Percentiles rank a stretch among this genome's conserved stretches.
These are phyloP conservation scores for Pythium sukuiense DNA, from an alignment of 352 stramenopile genomes.

Conservation along the genomic window DNA sequence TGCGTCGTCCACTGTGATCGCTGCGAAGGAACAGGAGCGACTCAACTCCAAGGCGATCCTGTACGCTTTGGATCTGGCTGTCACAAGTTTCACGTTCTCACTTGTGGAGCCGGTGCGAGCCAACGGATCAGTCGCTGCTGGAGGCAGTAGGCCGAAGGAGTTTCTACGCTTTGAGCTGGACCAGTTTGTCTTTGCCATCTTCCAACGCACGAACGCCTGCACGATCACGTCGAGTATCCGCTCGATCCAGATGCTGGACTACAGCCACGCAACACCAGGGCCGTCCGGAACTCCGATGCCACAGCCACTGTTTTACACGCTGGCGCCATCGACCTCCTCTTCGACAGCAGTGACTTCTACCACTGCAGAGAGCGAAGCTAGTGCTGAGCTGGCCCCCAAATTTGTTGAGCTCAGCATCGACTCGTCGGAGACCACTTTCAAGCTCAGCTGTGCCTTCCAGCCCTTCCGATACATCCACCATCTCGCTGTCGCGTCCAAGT, in stretches of 20 bases:
- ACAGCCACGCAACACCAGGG: slow-evolving; percentile 36
- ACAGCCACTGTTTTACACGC: slow-evolving; percentile 44
- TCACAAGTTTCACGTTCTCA: slow-evolving; percentile 54
- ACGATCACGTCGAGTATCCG: slow-evolving; percentile 57
- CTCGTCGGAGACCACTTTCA: slow-evolving; percentile 51
- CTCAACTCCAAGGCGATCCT: slow-evolving; percentile 56
- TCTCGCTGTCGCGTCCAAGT: slow-evolving; percentile 56
- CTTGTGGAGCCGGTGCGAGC: slow-evolving; percentile 32
- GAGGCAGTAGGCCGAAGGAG: slow-evolving; percentile 31
- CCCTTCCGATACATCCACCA: slow-evolving; percentile 78
- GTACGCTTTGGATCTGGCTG: slow-evolving; percentile 62
- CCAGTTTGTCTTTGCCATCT: slow-evolving; percentile 62
- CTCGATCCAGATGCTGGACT: slow-evolving; percentile 70
- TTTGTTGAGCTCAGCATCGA: slow-evolving; percentile 60
- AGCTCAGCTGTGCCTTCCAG: slow-evolving; percentile 54
- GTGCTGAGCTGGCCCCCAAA: slow-evolving; percentile 5
- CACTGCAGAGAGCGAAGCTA: not conserved
- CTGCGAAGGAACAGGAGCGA: slow-evolving; percentile 43
- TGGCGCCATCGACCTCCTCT: slow-evolving; percentile 1
- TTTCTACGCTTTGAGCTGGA: slow-evolving; percentile 73
- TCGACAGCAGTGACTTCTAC: not conserved
- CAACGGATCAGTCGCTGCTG: not conserved
- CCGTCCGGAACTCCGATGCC: slow-evolving; percentile 14
- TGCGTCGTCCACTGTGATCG: slow-evolving; percentile 45
- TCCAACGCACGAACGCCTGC: slow-evolving; percentile 53